Conservation (phyloP, 306 rosid genomes). For the Ochetophila trinervis region DNA sequence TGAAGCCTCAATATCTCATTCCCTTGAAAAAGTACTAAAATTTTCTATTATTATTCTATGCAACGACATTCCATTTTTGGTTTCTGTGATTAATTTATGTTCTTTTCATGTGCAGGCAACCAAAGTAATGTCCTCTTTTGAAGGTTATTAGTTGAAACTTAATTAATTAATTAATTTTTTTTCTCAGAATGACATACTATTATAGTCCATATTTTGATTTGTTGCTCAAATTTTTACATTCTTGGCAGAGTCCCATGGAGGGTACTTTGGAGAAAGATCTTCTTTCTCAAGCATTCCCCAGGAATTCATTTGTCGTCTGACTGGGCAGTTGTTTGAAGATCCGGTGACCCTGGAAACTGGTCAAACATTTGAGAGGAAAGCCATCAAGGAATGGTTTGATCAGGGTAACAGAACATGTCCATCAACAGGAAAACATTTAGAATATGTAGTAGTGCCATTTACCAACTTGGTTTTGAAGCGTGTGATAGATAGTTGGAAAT, state of each 20-base stretch:
- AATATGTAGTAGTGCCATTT: constrained; percentile 46
- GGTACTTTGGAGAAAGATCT: constrained; percentile 45
- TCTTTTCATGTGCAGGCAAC: constrained; percentile 47
- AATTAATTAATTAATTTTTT: too few species aligned
- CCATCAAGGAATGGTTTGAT: constrained; percentile 71
- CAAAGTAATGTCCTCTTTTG: constrained; percentile 32
- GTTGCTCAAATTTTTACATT: constrained; percentile 16
- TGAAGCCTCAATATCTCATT: constrained; percentile 23
- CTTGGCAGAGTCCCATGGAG: constrained; percentile 30
- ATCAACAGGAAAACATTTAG: constrained; percentile 58
- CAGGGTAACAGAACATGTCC: constrained; percentile 77
- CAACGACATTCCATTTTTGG: background rate
- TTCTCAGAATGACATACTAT: constrained; percentile 11
- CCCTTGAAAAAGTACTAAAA: constrained; percentile 24
- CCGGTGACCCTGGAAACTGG: constrained; percentile 85
- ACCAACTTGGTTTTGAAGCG: constrained; percentile 66
- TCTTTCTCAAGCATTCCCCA: constrained; percentile 46
- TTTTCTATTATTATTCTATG: background rate
- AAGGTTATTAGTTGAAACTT: constrained; percentile 48
- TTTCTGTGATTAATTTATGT: constrained; percentile 16
- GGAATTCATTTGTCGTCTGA: constrained; percentile 74
- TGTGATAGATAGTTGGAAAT: constrained; percentile 65
- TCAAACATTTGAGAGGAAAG: constrained; percentile 65
- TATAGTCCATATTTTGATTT: constrained; percentile 4
- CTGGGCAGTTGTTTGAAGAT: constrained; percentile 62